Base-by-base conservation (phyloP, 2,329 filamentous ascomycete species). In the Byssothecium circinans region DNA sequence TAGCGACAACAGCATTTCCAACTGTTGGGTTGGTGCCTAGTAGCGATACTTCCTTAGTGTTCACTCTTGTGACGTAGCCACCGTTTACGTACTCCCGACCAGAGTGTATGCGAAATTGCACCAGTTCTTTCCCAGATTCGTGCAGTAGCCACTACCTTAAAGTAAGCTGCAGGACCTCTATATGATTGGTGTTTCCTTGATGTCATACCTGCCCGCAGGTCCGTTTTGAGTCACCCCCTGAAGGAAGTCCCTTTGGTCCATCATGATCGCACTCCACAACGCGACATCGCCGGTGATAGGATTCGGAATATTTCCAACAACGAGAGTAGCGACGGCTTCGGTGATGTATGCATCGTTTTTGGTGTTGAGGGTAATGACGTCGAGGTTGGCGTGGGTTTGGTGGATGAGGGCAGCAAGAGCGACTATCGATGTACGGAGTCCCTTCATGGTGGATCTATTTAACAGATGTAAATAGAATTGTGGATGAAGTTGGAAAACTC, bases 241-340 rank as follows among this genome's bases (percentile, higher is more conserved):
- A 11, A 59, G 53, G 30, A 62, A 62, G 34, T 56, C 50, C 20
- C 52, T n/a, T 29, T 57, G 50, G 14, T 60, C 57, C 49, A 58
- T 60, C 53, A 59, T 57, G 29, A 62, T 60, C 33, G 56, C 57
- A 46, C 54, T 59, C 59, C 59, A 62, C 17, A 60, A 45, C 1
- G 59, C 56, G 47, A 50, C 52, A 43, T 62, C 52, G n/a, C 59
- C 59, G 4, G 52, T 49, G 33, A 52, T 49, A 3, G 51, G 47
- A 19, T 49, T 49, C n/a, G 57, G 57, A 8, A 49, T 30, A 2
- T 60, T 50, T 22, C 52, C 53, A 7, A 62, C 41, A 8, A 62
- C 52, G 37, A 62, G 55, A 8, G 57, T 62, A 22, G 59, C 57
- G 8, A 36, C 43, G 11, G 52, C 57, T 47, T 62, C 59, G 14